Evolutionary conservation across 345 rosid genomes (phyloP).

Genomic region (Nasturtium officinale): DNA sequence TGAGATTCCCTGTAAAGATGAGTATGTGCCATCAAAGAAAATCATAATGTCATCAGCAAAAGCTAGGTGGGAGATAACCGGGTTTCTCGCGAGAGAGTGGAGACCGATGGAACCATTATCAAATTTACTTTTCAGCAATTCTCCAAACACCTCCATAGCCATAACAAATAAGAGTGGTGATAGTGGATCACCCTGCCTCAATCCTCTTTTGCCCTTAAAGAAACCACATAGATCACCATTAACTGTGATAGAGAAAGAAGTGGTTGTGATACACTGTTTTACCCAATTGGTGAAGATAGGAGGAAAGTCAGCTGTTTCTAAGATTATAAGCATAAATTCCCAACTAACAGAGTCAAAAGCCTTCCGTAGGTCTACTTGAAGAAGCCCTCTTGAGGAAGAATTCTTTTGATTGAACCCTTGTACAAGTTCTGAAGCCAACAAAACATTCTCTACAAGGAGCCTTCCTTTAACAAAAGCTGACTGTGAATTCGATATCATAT

Average conservation of each 20-base stretch:
- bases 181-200: background rate
- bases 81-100: background rate
- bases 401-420: background rate
- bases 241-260: background rate
- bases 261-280: background rate
- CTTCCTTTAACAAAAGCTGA: background rate
- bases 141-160: background rate
- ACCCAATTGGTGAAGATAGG: background rate
- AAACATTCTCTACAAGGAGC: background rate
- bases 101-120: background rate
- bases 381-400: background rate
- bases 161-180: background rate
- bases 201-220: background rate
- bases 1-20: background rate
- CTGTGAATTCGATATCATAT: background rate
- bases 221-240: background rate
- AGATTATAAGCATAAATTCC: background rate
- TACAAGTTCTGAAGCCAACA: background rate
- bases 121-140: no score
- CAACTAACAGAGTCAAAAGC: background rate
- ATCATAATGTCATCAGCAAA: background rate
- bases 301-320: background rate
- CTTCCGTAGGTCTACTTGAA: background rate
- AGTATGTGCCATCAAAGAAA: fast-evolving
- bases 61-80: background rate